Percentiles rank a stretch among this genome's conserved stretches.
Evolutionary conservation across 495 filamentous ascomycete species (phyloP).

Genomic region (Letharia lupina): DNA sequence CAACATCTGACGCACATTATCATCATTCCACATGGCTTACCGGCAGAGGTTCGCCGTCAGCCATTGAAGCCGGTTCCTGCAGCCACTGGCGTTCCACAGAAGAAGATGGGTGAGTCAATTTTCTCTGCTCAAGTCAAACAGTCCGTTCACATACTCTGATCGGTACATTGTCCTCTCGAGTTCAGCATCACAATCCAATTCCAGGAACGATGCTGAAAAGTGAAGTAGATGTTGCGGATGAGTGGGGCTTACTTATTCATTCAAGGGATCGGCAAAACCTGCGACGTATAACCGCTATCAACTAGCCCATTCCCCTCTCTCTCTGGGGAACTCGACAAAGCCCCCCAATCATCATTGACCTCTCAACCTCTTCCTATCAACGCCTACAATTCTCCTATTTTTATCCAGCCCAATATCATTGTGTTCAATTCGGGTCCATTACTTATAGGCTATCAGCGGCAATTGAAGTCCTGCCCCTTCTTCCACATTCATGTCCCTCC

Average conservation of each 20-base stretch:
- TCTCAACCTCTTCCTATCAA: slow-evolving; percentile 12
- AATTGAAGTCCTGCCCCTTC: slow-evolving; percentile 5
- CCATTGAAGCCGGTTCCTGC: slow-evolving; percentile 7
- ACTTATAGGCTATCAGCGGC: background rate
- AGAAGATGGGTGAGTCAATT: background rate
- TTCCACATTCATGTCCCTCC: slow-evolving; percentile 9
- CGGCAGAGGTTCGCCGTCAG: background rate
- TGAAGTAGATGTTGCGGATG: slow-evolving; percentile 7
- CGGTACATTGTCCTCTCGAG: background rate
- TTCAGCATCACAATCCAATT: background rate
- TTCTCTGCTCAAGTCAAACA: background rate
- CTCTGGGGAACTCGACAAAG: slow-evolving; percentile 13
- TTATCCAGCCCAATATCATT: background rate
- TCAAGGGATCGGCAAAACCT: slow-evolving; percentile 22
- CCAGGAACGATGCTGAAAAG: background rate
- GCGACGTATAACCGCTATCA: slow-evolving; percentile 17
- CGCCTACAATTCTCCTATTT: slow-evolving; percentile 1
- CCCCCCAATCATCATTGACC: slow-evolving; percentile 11
- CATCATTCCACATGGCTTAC: background rate
- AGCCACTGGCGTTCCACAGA: slow-evolving; percentile 11
- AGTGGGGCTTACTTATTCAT: slow-evolving; percentile 11
- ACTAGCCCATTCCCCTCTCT: slow-evolving; percentile 18
- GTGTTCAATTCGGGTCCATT: background rate
- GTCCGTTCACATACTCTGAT: background rate
- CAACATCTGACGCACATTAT: background rate